Base-by-base conservation (phyloP, 306 rosid genomes). In the Pyrus communis region DNA sequence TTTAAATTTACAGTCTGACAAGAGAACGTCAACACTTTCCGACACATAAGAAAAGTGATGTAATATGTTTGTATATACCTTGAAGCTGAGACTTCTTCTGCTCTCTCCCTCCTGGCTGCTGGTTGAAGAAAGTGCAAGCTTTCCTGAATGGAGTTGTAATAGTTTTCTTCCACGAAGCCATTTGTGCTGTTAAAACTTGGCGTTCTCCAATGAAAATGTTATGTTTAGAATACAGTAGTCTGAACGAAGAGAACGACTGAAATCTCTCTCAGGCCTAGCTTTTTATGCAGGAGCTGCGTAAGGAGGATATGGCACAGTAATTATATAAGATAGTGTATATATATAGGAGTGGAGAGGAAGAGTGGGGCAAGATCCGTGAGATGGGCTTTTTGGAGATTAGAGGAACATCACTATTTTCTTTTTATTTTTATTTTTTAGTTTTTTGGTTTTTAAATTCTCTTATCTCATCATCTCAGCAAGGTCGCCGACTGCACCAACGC, bases 111-210 rank as follows among this genome's bases (percentile, higher is more conserved):
- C 59, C 52, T 40, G 93, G 86, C 57, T 86, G 90, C 25, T 90
- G 85, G 76, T 94, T 88, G 74, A 91, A 90, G 88, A 90, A 82
- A 75, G 96, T 94, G 80, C 89, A 79, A 43, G 97, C 98, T 72
- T 94, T 94, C 76, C 77, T 89, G 89, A 94, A 91, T 2, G 98
- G 98, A 11, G 97, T 57, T 31, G 92, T 75, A 81, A 94, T 94
- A 76, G 97, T 94, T 70, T 94, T 94, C 88, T 94, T 94, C 98
- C 98, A 94, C 12, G 98, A 91, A 14, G 95, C 80, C 98, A 94
- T 27, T 31, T 38, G 8, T 54, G n/a, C 15, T 71, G 17, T 18
- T 38, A 7, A 35, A 38, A 66, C 11, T 33, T 66, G 51, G 59
- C 17, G 30, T 35, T 40, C 55, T 49, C 64, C 18, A 40, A 27